Conservation (phyloP, 2,329 filamentous ascomycete species). For the Lasiodiplodia gonubiensis region DNA sequence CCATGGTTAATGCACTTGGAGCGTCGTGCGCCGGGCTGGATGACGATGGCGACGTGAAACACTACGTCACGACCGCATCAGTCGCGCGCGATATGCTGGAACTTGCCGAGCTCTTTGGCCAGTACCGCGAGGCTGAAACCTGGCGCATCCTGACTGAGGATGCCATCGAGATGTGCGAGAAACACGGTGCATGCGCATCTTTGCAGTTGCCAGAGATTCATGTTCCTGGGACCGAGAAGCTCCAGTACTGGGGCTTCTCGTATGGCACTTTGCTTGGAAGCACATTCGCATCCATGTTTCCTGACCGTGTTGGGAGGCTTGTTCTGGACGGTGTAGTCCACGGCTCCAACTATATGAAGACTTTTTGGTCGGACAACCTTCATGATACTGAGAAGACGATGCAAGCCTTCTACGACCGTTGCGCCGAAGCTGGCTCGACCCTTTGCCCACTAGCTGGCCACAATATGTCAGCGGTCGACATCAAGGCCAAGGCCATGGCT, state of each 20-base stretch:
- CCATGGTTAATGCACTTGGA: slow-evolving; percentile 47
- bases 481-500: slow-evolving; percentile 41
- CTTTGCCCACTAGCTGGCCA: slow-evolving; percentile 48
- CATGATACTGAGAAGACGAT: slow-evolving; percentile 53
- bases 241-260: slow-evolving; percentile 55
- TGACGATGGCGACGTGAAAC: slow-evolving; percentile 46
- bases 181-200: slow-evolving; percentile 4
- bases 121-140: slow-evolving; percentile 40
- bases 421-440: slow-evolving; percentile 48
- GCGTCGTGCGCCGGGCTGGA: slow-evolving; percentile 37
- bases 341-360: slow-evolving; percentile 44
- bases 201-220: slow-evolving; percentile 24
- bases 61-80: slow-evolving; percentile 54
- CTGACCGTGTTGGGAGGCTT: slow-evolving; percentile 43
- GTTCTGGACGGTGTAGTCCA: slow-evolving; percentile 56
- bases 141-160: slow-evolving; percentile 16
- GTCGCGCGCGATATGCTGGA: slow-evolving; percentile 58
- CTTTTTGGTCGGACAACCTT: slow-evolving; percentile 49
- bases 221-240: slow-evolving; percentile 39
- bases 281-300: slow-evolving; percentile 48
- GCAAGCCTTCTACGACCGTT: slow-evolving; percentile 52
- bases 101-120: slow-evolving; percentile 52
- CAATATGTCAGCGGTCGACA: slow-evolving; percentile 41
- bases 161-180: slow-evolving; percentile 10
- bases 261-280: slow-evolving; percentile 54